A percentile compares a stretch with the other conserved stretches of the same genome.
phyloP scores from a whole-genome alignment of 306 rosid species.

The Lagenaria siceraria region DNA sequence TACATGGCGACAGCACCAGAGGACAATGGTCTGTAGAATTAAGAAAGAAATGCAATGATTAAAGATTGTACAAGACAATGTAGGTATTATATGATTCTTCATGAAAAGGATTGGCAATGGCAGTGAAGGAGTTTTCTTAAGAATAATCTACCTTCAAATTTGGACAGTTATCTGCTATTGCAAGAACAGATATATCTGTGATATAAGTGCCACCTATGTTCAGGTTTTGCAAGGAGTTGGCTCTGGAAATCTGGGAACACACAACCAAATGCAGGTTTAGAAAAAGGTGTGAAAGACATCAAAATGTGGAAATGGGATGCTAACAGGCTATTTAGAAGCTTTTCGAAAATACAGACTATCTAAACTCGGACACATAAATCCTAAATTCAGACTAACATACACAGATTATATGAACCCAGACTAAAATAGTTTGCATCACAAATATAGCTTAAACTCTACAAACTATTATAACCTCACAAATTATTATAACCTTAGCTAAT shows the following conservation, averaged over 20 bases:
- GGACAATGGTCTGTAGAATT: conserved; percentile 48
- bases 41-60: background rate
- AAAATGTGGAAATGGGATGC: background rate
- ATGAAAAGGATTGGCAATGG: background rate
- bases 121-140: background rate
- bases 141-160: conserved; percentile 50
- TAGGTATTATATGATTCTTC: background rate
- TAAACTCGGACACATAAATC: too few species aligned
- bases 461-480: too few species aligned
- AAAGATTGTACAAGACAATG: background rate
- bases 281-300: background rate
- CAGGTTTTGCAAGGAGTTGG: conserved; percentile 60
- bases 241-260: conserved; percentile 55
- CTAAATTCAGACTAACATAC: too few species aligned
- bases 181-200: conserved; percentile 69
- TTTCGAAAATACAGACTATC: too few species aligned
- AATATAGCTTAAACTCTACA: too few species aligned
- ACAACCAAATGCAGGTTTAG: background rate
- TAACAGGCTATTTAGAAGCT: too few species aligned
- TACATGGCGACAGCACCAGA: conserved; percentile 91
- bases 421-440: too few species aligned
- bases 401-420: too few species aligned
- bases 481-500: too few species aligned
- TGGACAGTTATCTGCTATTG: conserved; percentile 57
- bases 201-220: conserved; percentile 89